These are phyloP conservation scores for Lactifluus pinguis DNA, from an alignment of 768 basidiomycete genomes.

Conservation along the genomic window DNA sequence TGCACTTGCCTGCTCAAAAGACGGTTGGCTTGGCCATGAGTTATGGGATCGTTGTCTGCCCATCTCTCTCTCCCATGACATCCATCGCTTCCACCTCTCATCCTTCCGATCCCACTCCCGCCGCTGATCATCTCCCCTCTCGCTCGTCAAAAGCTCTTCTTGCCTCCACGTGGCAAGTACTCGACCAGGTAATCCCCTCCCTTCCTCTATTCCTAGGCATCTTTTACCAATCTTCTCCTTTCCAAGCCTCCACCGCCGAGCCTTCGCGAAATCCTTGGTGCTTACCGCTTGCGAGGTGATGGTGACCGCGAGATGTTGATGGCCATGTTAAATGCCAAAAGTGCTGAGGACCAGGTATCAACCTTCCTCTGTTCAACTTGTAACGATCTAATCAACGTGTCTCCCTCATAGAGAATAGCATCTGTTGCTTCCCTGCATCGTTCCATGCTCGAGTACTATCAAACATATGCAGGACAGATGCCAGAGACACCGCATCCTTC, in stretches of 20 bases:
- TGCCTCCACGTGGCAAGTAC: conserved; percentile 36
- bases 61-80: conserved; percentile 11
- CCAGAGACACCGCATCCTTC: conserved; percentile 5
- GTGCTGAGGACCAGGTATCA: conserved; percentile 83
- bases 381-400: conserved; percentile 3
- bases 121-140: conserved; percentile 8
- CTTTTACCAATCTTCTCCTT: not conserved
- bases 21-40: conserved; percentile 7
- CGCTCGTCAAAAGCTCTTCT: conserved; percentile 27
- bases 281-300: conserved; percentile 78
- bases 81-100: conserved; percentile 15
- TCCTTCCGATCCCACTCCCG: conserved; percentile 1
- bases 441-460: conserved; percentile 56
- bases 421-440: conserved; percentile 62
- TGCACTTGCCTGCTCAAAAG: conserved; percentile 16
- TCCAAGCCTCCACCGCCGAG: conserved; percentile 65
- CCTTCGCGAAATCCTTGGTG: conserved; percentile 77
- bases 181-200: conserved; percentile 36
- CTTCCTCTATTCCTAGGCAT: not conserved
- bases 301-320: conserved; percentile 90
- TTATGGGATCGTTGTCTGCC: not conserved
- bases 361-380: not conserved
- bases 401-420: conserved; percentile 49
- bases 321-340: conserved; percentile 86
- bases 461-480: conserved; percentile 8